These are phyloP conservation scores for Serendipita sp. DNA, from an alignment of 768 basidiomycete species.

Conservation along the genomic window DNA sequence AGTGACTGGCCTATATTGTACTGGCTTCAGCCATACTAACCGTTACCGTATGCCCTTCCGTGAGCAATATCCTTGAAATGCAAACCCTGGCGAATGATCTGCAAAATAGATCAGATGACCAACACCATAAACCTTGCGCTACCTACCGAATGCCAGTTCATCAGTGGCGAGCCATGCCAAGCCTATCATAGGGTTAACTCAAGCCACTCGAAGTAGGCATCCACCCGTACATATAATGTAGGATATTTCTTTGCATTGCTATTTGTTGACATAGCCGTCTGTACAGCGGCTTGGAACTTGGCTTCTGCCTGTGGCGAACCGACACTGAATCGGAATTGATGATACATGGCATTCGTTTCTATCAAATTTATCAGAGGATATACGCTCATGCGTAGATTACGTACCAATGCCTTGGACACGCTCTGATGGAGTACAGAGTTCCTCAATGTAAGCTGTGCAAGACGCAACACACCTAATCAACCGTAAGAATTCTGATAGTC, in stretches of 20 bases:
- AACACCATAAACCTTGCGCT: background rate
- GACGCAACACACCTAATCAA: conserved; percentile 46
- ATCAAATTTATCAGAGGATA: background rate
- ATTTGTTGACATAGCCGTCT: conserved; percentile 24
- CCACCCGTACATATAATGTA: conserved; percentile 19
- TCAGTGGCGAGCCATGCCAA: conserved; percentile 50
- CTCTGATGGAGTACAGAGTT: conserved; percentile 39
- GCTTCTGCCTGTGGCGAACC: conserved; percentile 60
- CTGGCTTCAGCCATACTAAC: conserved; percentile 23
- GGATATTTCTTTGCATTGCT: conserved; percentile 30
- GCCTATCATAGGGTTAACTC: conserved; percentile 26
- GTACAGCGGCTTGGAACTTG: conserved; percentile 36
- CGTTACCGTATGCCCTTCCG: conserved; percentile 51
- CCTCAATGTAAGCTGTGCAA: conserved; percentile 56
- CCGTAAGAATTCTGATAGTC: background rate
- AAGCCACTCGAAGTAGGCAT: conserved; percentile 25
- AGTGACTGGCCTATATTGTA: background rate
- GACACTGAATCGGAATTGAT: conserved; percentile 55
- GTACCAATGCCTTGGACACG: conserved; percentile 38
- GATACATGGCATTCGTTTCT: conserved; percentile 29
- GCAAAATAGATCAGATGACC: background rate
- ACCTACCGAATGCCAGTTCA: conserved; percentile 56
- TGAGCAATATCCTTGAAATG: conserved; percentile 42
- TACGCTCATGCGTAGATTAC: background rate
- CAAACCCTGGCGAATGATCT: conserved; percentile 61